phyloP scores from a whole-genome alignment of 2,329 filamentous ascomycete genomes.

The Sordariomycetes sp. region DNA sequence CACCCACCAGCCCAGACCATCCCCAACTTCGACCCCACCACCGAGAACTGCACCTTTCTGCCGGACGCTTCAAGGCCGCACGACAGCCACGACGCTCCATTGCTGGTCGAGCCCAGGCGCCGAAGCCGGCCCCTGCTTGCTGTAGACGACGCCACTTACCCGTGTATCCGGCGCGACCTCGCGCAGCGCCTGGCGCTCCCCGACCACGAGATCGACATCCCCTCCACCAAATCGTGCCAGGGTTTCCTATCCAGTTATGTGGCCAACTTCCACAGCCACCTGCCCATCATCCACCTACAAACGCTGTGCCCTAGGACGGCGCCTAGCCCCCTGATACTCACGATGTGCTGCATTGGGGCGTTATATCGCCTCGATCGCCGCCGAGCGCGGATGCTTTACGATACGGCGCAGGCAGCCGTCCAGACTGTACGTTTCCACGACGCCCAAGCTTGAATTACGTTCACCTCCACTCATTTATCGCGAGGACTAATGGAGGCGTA shows the following conservation, averaged over 20 bases:
- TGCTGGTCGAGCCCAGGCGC: not conserved
- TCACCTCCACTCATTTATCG: not conserved
- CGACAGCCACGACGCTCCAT: not conserved
- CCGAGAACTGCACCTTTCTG: not conserved
- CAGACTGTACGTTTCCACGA: not conserved
- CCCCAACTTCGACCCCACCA: not conserved
- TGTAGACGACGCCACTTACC: not conserved
- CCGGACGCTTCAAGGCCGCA: not conserved
- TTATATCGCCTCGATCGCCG: not conserved
- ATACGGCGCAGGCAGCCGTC: not conserved
- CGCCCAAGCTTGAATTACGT: not conserved
- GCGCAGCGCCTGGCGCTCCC: not conserved
- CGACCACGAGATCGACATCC: not conserved
- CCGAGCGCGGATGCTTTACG: not conserved
- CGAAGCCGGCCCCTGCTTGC: not conserved
- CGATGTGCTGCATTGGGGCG: not conserved
- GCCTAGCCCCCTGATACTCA: not conserved
- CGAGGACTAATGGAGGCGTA: not conserved
- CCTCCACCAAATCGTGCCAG: not conserved
- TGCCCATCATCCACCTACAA: not conserved
- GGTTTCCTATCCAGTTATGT: not conserved
- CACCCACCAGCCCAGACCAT: not conserved
- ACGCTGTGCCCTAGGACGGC: not conserved
- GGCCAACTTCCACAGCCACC: not conserved
- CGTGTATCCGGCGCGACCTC: not conserved